Base-by-base conservation (phyloP, 2,329 filamentous ascomycete genomes). In the Alternaria novae-zelandiae region DNA sequence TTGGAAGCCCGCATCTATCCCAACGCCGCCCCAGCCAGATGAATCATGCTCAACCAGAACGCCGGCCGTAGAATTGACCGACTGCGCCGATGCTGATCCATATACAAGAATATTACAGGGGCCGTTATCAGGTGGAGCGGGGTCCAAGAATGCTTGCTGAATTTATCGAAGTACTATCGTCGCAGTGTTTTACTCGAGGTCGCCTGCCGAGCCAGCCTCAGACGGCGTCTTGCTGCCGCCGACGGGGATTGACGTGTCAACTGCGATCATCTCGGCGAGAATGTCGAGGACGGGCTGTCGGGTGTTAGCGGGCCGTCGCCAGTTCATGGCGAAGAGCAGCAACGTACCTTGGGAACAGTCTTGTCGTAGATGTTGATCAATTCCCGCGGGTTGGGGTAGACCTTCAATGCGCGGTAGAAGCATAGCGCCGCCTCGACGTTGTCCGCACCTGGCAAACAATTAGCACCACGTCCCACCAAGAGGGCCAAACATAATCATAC, bases 331-430 rank as follows among this genome's bases (percentile, higher is more conserved):
- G 44, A 11, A 50, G 20, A 47, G 41, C 32, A 12, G 25, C 49
- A 21, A 60, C 79, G 64, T 82, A 93, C 94, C 91, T 97, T 97
- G 74, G 95, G 91, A 49, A 98, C 94, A 30, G 96, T 98, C 88
- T 97, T 97, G 82, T 99, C 96, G 83, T 99, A 99, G 82, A 99
- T 97, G 76, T 88, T 88, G 80, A 99, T 97, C 74, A 99, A 86
- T 78, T 98, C 96, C 74, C 90, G 88, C 12, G 95, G 96, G 75
- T 93, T 91, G 56, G 96, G 96, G 84, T 99, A 99, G 73, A 98
- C 96, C 88, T 99, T 99, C 71, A 99, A 88, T 47, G 94, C 96
- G 87, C 94, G 96, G 88, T 98, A 99, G 84, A 99, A 99, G 81
- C 92, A 93, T 65, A 98, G 85, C 51, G 96, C 95, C 55, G 96